Conservation (phyloP, 2,329 filamentous ascomycete genomes). For the Chrysosporium keratinophilum region DNA sequence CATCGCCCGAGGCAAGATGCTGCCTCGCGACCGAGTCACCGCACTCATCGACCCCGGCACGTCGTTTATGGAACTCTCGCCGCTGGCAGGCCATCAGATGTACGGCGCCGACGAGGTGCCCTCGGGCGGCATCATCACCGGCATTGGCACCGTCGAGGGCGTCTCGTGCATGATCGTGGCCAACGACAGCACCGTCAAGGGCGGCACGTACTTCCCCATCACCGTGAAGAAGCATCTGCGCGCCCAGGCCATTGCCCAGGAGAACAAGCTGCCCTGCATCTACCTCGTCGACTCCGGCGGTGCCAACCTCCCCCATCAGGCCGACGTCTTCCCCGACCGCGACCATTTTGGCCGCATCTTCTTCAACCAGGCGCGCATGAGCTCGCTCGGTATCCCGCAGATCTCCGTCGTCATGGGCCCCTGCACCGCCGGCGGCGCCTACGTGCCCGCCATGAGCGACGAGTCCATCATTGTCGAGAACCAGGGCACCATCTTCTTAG, state of each 20-base stretch:
- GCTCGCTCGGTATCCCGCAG: slow-evolving; percentile 75
- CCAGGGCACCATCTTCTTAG: slow-evolving; percentile 95
- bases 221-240: slow-evolving; percentile 96
- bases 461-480: slow-evolving; percentile 94
- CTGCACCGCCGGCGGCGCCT: slow-evolving; percentile 90
- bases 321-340: slow-evolving; percentile 87
- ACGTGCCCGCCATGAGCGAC: slow-evolving; percentile 94
- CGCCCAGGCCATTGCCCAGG: slow-evolving; percentile 78
- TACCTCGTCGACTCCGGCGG: slow-evolving; percentile 95
- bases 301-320: slow-evolving; percentile 88
- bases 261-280: slow-evolving; percentile 76
- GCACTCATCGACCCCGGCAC: slow-evolving; percentile 81
- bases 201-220: slow-evolving; percentile 91
- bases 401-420: slow-evolving; percentile 95
- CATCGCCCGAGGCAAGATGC: slow-evolving; percentile 79
- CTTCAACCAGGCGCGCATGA: slow-evolving; percentile 96
- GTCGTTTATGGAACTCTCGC: slow-evolving; percentile 83
- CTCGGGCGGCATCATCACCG: slow-evolving; percentile 83
- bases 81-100: slow-evolving; percentile 76
- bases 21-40: slow-evolving; percentile 78
- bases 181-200: slow-evolving; percentile 95
- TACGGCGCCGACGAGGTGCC: slow-evolving; percentile 83
- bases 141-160: slow-evolving; percentile 79
- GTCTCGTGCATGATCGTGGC: slow-evolving; percentile 88
- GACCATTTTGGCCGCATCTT: slow-evolving; percentile 97